A percentile compares a stretch with the other conserved stretches of the same genome.
Evolutionary conservation across 2,329 filamentous ascomycete species (phyloP).

Genomic region (Ophiostoma sp.): DNA sequence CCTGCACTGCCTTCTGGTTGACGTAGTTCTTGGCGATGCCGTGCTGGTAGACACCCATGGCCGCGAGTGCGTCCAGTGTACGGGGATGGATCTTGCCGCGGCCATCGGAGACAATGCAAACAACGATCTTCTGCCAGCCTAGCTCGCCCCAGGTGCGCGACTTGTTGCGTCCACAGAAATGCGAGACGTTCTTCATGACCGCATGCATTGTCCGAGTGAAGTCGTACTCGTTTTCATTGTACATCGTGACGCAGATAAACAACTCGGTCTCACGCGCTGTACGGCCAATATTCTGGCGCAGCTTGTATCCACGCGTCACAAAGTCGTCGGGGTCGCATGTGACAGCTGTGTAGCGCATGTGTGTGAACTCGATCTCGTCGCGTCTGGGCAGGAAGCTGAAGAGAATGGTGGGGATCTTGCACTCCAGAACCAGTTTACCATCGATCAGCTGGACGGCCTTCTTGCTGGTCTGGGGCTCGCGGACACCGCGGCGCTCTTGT

Average conservation of each 20-base stretch:
- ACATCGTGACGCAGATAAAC: constrained; percentile 97
- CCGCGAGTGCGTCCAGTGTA: constrained; percentile 87
- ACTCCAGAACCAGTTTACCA: constrained; percentile 93
- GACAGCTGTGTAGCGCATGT: constrained; percentile 90
- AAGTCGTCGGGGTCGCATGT: constrained; percentile 91
- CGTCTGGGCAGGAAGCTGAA: constrained; percentile 93
- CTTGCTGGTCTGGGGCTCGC: constrained; percentile 79
- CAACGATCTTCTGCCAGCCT: constrained; percentile 98
- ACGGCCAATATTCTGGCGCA: constrained; percentile 85
- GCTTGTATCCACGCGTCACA: constrained; percentile 83
- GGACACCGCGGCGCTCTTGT: constrained; percentile 80
- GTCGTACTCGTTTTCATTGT: constrained; percentile 95
- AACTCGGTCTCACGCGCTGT: constrained; percentile 90
- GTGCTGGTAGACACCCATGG: constrained; percentile 96
- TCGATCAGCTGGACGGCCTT: constrained; percentile 97
- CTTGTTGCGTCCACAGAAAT: constrained; percentile 89
- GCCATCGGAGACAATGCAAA: constrained; percentile 92
- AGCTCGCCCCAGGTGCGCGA: constrained; percentile 95
- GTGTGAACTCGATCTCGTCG: constrained; percentile 92
- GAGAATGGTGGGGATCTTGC: constrained; percentile 97
- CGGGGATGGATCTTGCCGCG: constrained; percentile 84
- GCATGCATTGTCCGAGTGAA: constrained; percentile 98
- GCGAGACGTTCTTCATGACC: constrained; percentile 95
- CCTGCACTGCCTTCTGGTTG: constrained; percentile 90
- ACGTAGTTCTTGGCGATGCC: constrained; percentile 98